phyloP scores from a whole-genome alignment of 1,139 yeast species.

The Sugiyamaella sp. region DNA sequence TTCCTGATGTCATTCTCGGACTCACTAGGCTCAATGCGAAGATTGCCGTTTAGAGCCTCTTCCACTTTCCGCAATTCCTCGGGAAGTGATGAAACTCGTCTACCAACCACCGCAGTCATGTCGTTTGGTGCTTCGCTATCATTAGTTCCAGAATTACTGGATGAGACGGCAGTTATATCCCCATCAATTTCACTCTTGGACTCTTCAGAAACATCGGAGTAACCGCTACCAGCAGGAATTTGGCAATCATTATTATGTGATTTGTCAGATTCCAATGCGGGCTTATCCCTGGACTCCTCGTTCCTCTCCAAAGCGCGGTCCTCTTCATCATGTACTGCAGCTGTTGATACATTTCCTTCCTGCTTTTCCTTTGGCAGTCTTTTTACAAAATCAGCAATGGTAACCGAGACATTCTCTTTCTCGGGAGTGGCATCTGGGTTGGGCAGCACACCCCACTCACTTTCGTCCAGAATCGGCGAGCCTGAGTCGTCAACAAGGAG shows the following conservation, averaged over 20 bases:
- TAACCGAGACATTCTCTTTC: conserved; percentile 1
- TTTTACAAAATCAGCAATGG: conserved; percentile 4
- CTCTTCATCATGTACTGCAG: neutral
- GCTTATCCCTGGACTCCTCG: neutral
- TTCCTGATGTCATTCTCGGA: too few relatives aligned
- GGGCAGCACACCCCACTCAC: conserved; percentile 11
- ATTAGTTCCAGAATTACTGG: neutral
- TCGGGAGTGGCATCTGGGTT: neutral
- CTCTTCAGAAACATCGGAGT: too few relatives aligned
- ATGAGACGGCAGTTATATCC: neutral
- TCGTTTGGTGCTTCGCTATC: neutral
- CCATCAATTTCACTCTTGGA: neutral
- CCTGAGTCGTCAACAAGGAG: conserved; percentile 11
- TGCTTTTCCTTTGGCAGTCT: conserved; percentile 6
- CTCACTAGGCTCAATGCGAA: neutral
- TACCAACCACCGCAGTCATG: neutral
- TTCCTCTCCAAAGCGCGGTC: neutral
- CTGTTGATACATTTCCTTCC: neutral
- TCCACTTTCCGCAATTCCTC: neutral
- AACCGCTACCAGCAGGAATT: neutral
- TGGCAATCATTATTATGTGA: neutral
- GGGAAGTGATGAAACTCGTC: neutral
- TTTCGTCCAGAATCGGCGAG: conserved; percentile 6
- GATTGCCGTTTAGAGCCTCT: neutral
- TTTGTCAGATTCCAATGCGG: neutral